phyloP scores from a whole-genome alignment of 345 rosid species.

The Eucalyptus pumila region DNA sequence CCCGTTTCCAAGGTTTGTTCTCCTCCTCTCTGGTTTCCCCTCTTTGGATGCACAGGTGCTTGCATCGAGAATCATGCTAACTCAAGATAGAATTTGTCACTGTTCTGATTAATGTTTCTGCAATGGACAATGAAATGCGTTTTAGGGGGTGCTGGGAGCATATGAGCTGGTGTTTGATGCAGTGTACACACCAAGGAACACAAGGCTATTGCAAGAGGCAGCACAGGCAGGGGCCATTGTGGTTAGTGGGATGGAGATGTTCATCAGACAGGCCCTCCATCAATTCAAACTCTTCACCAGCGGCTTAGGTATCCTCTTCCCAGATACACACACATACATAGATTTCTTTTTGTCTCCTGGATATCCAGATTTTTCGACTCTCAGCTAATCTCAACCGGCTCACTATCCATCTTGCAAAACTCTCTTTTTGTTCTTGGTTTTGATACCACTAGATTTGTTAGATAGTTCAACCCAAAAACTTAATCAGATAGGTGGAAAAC shows the following conservation, averaged over 20 bases:
- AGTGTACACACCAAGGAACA: slow-evolving; percentile 48
- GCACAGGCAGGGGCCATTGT: slow-evolving; percentile 40
- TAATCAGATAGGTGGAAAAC: neutral
- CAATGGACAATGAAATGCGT: neutral
- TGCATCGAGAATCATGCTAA: neutral
- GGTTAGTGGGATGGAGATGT: slow-evolving; percentile 60
- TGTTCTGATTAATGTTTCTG: neutral
- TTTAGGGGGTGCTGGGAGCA: slow-evolving; percentile 21
- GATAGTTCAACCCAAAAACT: neutral
- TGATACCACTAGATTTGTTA: neutral
- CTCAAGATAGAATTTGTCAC: neutral
- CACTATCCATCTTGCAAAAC: neutral
- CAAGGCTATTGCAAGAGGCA: slow-evolving; percentile 38
- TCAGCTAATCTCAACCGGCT: neutral
- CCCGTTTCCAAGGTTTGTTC: slow-evolving; percentile 35
- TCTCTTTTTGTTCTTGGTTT: neutral
- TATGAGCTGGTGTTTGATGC: slow-evolving; percentile 47
- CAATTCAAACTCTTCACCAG: slow-evolving; percentile 52
- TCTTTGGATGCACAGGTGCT: neutral
- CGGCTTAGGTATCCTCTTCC: slow-evolving; percentile 13
- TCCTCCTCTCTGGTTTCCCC: neutral
- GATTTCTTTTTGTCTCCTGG: neutral
- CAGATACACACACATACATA: neutral
- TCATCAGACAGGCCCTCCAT: slow-evolving; percentile 49
- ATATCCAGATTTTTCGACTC: neutral